Percentiles rank a stretch among this genome's conserved stretches.
Evolutionary conservation across 371 early-diverging fungal genomes (phyloP).

Genomic region (Synchytrium microbalum): DNA sequence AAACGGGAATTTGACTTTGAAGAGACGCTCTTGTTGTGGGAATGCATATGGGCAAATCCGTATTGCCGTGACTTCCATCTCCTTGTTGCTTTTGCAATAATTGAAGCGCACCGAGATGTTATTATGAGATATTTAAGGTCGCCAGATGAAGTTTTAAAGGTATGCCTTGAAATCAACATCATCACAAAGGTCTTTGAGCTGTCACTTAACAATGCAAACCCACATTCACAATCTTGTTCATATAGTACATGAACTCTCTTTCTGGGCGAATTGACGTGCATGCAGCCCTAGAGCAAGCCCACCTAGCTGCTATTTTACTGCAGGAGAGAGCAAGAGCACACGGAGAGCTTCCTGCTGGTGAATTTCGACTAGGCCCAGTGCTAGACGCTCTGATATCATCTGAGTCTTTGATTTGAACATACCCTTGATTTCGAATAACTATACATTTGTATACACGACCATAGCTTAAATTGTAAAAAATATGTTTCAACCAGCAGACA

Average conservation of each 20-base stretch:
- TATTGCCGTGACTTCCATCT: constrained; percentile 1
- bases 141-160: constrained; percentile 81
- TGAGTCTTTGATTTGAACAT: no score
- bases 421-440: no score
- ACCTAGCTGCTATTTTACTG: neutral
- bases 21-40: constrained; percentile 76
- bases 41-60: constrained; percentile 36
- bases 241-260: neutral
- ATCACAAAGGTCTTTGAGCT: neutral
- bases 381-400: no score
- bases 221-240: neutral
- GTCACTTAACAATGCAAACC: neutral
- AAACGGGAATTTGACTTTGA: constrained; percentile 86
- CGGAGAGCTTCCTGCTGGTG: neutral
- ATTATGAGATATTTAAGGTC: constrained; percentile 61
- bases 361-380: no score
- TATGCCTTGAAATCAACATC: constrained; percentile 18
- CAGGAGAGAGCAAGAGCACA: neutral
- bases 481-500: no score
- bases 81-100: neutral
- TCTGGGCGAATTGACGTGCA: neutral
- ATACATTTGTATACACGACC: no score
- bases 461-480: no score
- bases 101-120: constrained; percentile 27
- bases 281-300: neutral